Evolutionary conservation across 176 grass and related monocot species (phyloP), one percentile per base, ranked within the genome.

Genomic region (Carex littledalei): DNA sequence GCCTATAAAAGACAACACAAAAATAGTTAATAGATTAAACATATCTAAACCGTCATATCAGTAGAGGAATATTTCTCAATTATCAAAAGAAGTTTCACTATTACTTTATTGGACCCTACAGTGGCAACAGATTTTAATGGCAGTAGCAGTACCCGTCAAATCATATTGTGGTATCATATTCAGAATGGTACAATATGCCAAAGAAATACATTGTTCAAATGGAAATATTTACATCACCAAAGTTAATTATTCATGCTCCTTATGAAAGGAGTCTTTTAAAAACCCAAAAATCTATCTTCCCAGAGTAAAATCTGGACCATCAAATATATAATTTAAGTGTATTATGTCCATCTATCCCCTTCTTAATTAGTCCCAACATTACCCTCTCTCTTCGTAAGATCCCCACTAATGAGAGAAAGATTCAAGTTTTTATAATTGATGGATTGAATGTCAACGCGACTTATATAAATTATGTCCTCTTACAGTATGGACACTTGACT

Each of bases 1-100:
- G 31, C 92, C 91, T 97, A 90, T 55, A 89, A 81, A 81, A 14
- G 18, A 81, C 9, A 37, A 81, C 10, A 37, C 12, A 67, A 34
- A 53, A 68, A 82, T 1, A 71, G 15, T 57, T 22, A 68, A 22
- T 39, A 35, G 52, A 76, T 76, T 21, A 76, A 76, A 53, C 11
- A 76, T 53, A n/a, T 78, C 2, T 52, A 76, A 31, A 77, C 45
- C 11, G 29, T 41, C 21, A 50, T 54, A 86, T 41, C 11, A 79
- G 45, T 45, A 67, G 22, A 80, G 32, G 12, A 49, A 22, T 29
- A 20, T 15, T 79, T 67, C 56, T 63, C 67, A 61, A 72, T 35
- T 52, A 77, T 59, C 8, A 58, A 43, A 58, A 81, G 18, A 61
- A 62, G 14, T 35, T 37, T 35, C 6, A 35, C 18, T 62, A 4